Evolutionary conservation across 352 stramenopile genomes (phyloP).

Genomic region (Globisporangium solare): DNA sequence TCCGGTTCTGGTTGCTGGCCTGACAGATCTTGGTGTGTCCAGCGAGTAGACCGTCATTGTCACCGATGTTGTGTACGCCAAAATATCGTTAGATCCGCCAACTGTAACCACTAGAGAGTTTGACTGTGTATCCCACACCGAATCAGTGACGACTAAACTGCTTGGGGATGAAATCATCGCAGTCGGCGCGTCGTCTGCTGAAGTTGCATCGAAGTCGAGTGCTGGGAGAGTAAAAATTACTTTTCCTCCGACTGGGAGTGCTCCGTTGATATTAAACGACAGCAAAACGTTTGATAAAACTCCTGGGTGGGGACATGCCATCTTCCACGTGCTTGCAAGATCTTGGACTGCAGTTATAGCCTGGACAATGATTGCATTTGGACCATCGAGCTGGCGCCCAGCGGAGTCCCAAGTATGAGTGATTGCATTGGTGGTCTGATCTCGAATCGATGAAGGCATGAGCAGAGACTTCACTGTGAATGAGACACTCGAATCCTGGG

Average conservation of each 20-base stretch:
- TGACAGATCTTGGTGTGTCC: slow-evolving; percentile 36
- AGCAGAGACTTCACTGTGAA: slow-evolving; percentile 35
- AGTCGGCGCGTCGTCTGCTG: slow-evolving; percentile 3
- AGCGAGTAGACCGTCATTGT: slow-evolving; percentile 34
- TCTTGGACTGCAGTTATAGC: slow-evolving; percentile 33
- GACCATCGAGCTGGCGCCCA: slow-evolving; percentile 31
- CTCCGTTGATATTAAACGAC: slow-evolving; percentile 42
- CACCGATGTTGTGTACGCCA: slow-evolving; percentile 23
- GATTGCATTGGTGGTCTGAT: slow-evolving; percentile 15
- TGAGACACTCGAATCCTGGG: slow-evolving; percentile 20
- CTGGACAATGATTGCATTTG: slow-evolving; percentile 26
- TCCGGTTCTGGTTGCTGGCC: slow-evolving; percentile 14
- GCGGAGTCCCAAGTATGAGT: slow-evolving; percentile 48
- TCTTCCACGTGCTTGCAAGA: slow-evolving; percentile 32
- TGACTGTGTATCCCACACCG: slow-evolving; percentile 24
- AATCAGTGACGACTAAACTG: neutral
- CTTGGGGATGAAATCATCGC: neutral
- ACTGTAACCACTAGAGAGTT: slow-evolving; percentile 18
- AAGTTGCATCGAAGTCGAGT: slow-evolving; percentile 30
- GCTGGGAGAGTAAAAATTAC: slow-evolving; percentile 33
- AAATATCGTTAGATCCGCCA: slow-evolving; percentile 16
- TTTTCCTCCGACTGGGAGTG: slow-evolving; percentile 29
- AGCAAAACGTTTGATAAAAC: slow-evolving; percentile 39
- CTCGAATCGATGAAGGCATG: slow-evolving; percentile 45
- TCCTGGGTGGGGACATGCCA: slow-evolving; percentile 35